Conservation (phyloP, 495 filamentous ascomycete species). For the Haplographium delicatum region DNA sequence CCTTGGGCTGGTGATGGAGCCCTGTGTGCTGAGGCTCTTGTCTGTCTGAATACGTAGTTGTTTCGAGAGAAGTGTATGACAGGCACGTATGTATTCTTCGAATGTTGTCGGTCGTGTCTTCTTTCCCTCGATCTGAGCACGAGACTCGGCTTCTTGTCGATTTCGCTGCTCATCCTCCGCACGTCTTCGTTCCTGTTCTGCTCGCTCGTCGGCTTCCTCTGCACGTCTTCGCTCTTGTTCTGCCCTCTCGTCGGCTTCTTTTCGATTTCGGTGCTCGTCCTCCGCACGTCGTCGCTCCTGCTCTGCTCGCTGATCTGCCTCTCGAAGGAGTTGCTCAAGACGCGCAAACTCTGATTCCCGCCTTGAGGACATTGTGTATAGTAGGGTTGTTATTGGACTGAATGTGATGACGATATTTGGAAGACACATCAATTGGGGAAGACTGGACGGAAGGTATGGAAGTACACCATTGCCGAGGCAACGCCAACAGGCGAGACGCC, state of each 20-base stretch:
- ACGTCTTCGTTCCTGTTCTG: conserved; percentile 15
- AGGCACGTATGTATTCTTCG: conserved; percentile 31
- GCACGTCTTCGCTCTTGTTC: conserved; percentile 17
- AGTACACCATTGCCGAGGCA: not conserved
- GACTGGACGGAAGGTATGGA: too few relatives aligned
- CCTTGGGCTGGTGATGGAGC: conserved; percentile 20
- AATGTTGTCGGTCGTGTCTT: conserved; percentile 32
- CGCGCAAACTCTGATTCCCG: conserved; percentile 9
- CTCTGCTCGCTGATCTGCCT: conserved; percentile 9
- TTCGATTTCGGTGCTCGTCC: not conserved
- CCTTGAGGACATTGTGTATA: conserved; percentile 13
- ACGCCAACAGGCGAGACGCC: not conserved
- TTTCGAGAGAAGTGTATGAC: conserved; percentile 32
- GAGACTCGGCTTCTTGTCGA: conserved; percentile 5
- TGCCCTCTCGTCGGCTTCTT: conserved; percentile 3
- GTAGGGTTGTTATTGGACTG: not conserved
- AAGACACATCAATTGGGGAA: not conserved
- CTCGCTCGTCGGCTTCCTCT: conserved; percentile 6
- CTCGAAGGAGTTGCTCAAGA: conserved; percentile 12
- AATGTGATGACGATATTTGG: conserved; percentile 1
- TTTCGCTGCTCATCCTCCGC: conserved; percentile 17
- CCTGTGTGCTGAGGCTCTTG: conserved; percentile 27
- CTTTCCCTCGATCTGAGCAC: conserved; percentile 6
- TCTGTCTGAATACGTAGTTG: conserved; percentile 32
- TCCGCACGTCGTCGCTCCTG: conserved; percentile 3